These are phyloP conservation scores for Aspergillus ustus DNA, from an alignment of 2,329 filamentous ascomycete genomes.

Conservation along the genomic window DNA sequence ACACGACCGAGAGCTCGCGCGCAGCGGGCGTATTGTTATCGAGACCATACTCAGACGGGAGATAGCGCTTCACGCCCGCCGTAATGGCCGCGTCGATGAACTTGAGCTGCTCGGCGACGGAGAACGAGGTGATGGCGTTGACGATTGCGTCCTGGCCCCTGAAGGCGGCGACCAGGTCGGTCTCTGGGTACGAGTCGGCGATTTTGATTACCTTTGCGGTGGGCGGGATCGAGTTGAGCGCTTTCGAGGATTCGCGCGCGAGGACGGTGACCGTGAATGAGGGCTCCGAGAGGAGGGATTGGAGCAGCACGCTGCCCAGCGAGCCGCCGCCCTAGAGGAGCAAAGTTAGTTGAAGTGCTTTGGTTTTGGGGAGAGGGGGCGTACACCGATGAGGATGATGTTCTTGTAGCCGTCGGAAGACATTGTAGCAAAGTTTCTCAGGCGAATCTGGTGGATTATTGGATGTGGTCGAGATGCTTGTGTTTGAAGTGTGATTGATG, in stretches of 20 bases:
- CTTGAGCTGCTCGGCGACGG: conserved; percentile 20
- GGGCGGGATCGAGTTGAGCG: background rate
- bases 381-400: conserved; percentile 12
- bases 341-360: background rate
- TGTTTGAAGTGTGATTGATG: background rate
- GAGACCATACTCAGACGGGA: conserved; percentile 23
- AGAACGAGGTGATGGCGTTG: conserved; percentile 19
- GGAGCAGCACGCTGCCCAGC: conserved; percentile 3
- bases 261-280: conserved; percentile 4
- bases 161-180: conserved; percentile 17
- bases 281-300: conserved; percentile 12
- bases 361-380: too few relatives aligned
- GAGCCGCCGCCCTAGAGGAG: conserved; percentile 14
- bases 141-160: conserved; percentile 24
- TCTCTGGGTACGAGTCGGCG: conserved; percentile 2
- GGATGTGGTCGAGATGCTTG: background rate
- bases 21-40: conserved; percentile 18
- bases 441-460: background rate
- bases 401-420: conserved; percentile 7
- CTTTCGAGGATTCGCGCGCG: conserved; percentile 9
- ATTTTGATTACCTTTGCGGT: conserved; percentile 1
- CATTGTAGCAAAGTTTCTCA: background rate
- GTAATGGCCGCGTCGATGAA: conserved; percentile 23
- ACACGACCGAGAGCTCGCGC: conserved; percentile 11
- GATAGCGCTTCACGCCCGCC: conserved; percentile 15